phyloP scores from a whole-genome alignment of 192 early-diverging fungal species.

The Backusella psychrophila region DNA sequence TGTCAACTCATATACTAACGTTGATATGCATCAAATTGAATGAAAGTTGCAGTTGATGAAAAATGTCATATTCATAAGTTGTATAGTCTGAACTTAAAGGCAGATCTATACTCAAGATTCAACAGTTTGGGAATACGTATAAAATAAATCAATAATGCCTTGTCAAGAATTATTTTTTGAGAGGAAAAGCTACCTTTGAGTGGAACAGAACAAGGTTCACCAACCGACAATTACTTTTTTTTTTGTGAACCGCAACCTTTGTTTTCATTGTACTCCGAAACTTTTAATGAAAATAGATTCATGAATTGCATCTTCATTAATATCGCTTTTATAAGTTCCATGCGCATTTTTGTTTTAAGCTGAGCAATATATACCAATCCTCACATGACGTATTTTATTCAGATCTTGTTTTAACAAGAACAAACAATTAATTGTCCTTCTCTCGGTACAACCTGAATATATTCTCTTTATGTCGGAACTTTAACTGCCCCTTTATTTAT shows the following conservation, averaged over 20 bases:
- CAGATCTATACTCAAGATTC: not conserved
- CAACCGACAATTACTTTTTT: not conserved
- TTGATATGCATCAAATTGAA: not conserved
- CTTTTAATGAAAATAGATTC: not conserved
- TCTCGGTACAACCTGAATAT: not conserved
- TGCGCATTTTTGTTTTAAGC: not conserved
- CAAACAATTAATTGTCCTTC: not conserved
- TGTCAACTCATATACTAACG: too few species aligned
- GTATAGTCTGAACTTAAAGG: not conserved
- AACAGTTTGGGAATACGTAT: not conserved
- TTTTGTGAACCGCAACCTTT: too few species aligned
- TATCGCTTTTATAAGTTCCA: not conserved
- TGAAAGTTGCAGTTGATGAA: not conserved
- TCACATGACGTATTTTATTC: not conserved
- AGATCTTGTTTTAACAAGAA: not conserved
- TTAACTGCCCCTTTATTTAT: conserved; percentile 2
- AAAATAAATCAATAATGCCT: not conserved
- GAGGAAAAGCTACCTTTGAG: not conserved
- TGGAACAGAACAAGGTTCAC: not conserved
- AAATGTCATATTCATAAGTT: not conserved
- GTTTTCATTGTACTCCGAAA: not conserved
- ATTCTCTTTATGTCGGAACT: not conserved
- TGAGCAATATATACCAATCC: not conserved
- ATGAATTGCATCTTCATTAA: not conserved
- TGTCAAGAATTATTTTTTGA: not conserved